Base-by-base conservation (phyloP, 2,329 filamentous ascomycete species). In the Nothophoma quercina region DNA sequence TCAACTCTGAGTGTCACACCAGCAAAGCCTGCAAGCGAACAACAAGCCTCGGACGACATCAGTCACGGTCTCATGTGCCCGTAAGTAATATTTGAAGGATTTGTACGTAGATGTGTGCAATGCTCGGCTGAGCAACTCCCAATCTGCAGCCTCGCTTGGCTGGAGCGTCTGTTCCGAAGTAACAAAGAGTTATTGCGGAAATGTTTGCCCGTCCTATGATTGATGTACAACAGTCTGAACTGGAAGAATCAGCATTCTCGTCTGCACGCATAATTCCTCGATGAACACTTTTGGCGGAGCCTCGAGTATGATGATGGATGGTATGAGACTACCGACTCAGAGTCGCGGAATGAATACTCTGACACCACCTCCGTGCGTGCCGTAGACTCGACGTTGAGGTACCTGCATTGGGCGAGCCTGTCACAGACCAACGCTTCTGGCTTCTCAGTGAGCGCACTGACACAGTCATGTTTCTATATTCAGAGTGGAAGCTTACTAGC, bases 11-110 rank as follows among this genome's bases (percentile, higher is more conserved):
- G 33, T 54, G 53, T 62, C 54, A 50, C 59, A 56, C 60, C 55
- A 54, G 40, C 52, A 42, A 45, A 44, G 39, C 29, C 44, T 28
- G 41, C 41, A 54, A 58, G 48, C 57, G 44, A 58, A 58, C 45
- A 36, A 51, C 52, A 65, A 61, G 53, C 59, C 51, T 57, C 39
- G 29, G 44, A 30, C 28, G 45, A 51, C 56, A 52, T 43, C 29
- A 29, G 32, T 43, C 38, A 39, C 21, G 13, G 50, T 53, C 44
- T 53, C 50, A 48, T 43, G 43, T 53, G 18, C 21, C 39, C 38
- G 33, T 36, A 34, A 29, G 25, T 34, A 39, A 48, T 26, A 43
- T 39, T 18, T 16, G 16, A 23, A 43, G 50, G 44, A 25, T 34
- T 12, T 8, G 13, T 41, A 18, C 22, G 15, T 39, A 33, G 18